Evolutionary conservation across 1,139 yeast species (phyloP).

Genomic region (Diutina neorugosa): DNA sequence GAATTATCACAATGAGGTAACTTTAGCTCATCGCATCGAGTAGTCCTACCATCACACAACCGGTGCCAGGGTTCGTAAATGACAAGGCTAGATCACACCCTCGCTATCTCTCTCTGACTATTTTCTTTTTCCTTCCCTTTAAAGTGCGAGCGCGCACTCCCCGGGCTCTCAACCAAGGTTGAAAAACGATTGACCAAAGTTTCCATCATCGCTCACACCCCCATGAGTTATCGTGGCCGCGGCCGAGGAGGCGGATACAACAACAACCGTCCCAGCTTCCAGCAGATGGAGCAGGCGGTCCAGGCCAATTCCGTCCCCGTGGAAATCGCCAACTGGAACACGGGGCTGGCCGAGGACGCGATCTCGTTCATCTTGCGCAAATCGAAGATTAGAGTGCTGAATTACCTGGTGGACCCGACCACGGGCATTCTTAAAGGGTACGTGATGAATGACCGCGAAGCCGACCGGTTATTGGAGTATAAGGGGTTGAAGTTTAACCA

Average conservation of each 20-base stretch:
- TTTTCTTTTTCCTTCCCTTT: background rate
- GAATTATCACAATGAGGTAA: no score
- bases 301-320: constrained; percentile 22
- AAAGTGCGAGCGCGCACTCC: background rate
- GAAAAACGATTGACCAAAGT: background rate
- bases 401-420: constrained; percentile 28
- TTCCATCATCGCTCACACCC: background rate
- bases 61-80: no score
- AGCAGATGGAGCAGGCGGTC: constrained; percentile 20
- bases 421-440: constrained; percentile 45
- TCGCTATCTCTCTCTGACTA: background rate
- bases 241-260: constrained; percentile 28
- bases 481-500: constrained; percentile 80
- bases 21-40: no score
- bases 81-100: no score
- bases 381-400: constrained; percentile 41
- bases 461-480: constrained; percentile 46
- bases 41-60: no score
- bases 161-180: background rate
- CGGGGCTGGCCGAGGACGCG: constrained; percentile 59
- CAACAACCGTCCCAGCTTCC: constrained; percentile 11
- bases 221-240: constrained; percentile 34
- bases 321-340: constrained; percentile 74
- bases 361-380: constrained; percentile 60
- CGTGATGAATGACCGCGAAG: constrained; percentile 44